Percentiles rank a stretch among this genome's conserved stretches.
phyloP scores from a whole-genome alignment of 2,329 filamentous ascomycete genomes.

The Hysterium pulicare region DNA sequence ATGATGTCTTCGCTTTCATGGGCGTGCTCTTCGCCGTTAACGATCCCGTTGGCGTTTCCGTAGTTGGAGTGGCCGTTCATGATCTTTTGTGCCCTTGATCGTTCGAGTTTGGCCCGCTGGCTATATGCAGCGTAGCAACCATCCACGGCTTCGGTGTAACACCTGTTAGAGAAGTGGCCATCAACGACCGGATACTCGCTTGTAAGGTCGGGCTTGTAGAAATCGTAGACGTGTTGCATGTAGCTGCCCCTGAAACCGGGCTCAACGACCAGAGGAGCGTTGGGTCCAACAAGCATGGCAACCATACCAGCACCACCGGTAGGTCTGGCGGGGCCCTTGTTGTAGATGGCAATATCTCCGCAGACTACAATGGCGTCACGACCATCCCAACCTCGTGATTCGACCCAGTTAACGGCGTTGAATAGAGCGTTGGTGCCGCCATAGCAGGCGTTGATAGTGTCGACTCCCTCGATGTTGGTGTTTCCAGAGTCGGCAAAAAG shows the following conservation, averaged over 20 bases:
- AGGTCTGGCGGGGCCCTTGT: conserved; percentile 76
- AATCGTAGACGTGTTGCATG: conserved; percentile 83
- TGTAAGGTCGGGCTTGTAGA: conserved; percentile 85
- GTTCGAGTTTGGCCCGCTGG: conserved; percentile 51
- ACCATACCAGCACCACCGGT: conserved; percentile 78
- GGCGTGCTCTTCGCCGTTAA: conserved; percentile 41
- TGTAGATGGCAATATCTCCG: conserved; percentile 81
- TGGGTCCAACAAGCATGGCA: conserved; percentile 73
- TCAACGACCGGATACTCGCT: conserved; percentile 86
- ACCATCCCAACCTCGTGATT: conserved; percentile 84
- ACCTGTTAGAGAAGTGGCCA: conserved; percentile 77
- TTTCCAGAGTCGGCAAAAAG: conserved; percentile 70
- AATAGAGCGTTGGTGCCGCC: conserved; percentile 81
- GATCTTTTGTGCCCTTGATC: too few relatives aligned
- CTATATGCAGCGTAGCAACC: conserved; percentile 69
- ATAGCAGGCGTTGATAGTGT: conserved; percentile 83
- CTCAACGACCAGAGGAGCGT: conserved; percentile 74
- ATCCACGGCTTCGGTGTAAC: conserved; percentile 78
- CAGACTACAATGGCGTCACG: conserved; percentile 76
- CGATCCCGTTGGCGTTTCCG: too few relatives aligned
- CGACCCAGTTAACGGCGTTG: conserved; percentile 81
- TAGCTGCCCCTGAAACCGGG: conserved; percentile 75
- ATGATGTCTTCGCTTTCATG: conserved; percentile 14
- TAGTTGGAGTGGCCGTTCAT: too few relatives aligned
- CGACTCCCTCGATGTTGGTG: conserved; percentile 78